These are phyloP conservation scores for Akanthomyces lecanii DNA, from an alignment of 2,329 filamentous ascomycete genomes.

Conservation along the genomic window DNA sequence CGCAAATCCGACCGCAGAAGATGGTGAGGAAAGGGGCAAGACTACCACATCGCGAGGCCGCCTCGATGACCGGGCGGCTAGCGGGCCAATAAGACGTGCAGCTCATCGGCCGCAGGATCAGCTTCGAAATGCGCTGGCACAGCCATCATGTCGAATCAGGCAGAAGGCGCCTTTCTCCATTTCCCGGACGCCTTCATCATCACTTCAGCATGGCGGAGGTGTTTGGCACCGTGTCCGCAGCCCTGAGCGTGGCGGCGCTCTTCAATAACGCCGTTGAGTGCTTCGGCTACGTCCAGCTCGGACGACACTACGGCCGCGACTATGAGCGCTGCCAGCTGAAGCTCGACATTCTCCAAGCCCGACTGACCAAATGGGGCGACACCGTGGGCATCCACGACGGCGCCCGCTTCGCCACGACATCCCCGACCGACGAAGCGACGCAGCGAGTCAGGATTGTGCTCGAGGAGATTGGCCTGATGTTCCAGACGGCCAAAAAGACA, in stretches of 20 bases:
- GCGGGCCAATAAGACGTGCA: constrained; percentile 9
- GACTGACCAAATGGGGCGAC: constrained; percentile 34
- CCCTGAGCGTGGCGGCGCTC: constrained; percentile 30
- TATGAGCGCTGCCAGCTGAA: constrained; percentile 31
- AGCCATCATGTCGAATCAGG: background rate
- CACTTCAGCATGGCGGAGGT: constrained; percentile 20
- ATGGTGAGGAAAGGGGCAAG: background rate
- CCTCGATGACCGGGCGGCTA: background rate
- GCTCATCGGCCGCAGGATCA: background rate
- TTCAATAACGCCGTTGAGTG: constrained; percentile 37
- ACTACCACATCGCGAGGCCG: background rate
- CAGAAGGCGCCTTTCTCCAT: background rate
- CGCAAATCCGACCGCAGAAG: background rate
- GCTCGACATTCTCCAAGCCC: constrained; percentile 28
- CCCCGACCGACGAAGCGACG: constrained; percentile 18
- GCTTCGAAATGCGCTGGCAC: background rate
- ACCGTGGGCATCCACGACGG: constrained; percentile 29
- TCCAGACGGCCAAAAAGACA: constrained; percentile 18
- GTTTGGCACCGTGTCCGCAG: constrained; percentile 26
- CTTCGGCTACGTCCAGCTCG: constrained; percentile 39
- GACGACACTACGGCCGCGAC: constrained; percentile 30
- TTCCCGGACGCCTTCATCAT: background rate
- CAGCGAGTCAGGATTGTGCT: constrained; percentile 22
- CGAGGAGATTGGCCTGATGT: constrained; percentile 25
- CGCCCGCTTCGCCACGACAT: constrained; percentile 19